Base-by-base conservation (phyloP, 2,329 filamentous ascomycete genomes). In the Ophiostoma ulmi region DNA sequence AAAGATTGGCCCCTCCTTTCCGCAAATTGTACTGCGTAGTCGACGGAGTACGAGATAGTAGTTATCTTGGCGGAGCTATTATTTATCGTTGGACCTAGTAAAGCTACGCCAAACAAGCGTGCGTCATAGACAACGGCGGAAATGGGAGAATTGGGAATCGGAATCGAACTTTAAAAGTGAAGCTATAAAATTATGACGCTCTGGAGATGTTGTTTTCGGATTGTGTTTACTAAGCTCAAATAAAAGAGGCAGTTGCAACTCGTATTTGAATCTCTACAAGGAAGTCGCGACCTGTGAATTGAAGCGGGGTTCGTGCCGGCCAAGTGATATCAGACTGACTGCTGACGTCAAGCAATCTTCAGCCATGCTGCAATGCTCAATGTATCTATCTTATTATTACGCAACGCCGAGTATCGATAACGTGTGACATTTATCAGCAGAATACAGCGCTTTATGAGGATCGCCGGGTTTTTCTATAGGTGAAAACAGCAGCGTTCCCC, bases 1-100 rank as follows among this genome's bases (percentile, higher is more conserved):
- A 48, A 48, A 48, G 44, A 31, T 31, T 22, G n/a, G 70, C 70
- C 70, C 70, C 68, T 71, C 70, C 70, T 71, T 69, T 69, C 26
- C 36, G 58, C 61, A 22, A 17, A 31, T 31, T 31, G 31, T 31
- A 31, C 31, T 31, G 31, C 2, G 31, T 31, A 31, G 31, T 31
- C 31, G 2, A 31, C 31, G 3, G 31, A 31, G 31, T 31, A 48
- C 44, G n/a, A 39, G 44, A 48, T 48, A n/a, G 44, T 48, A 48
- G 31, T 20, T 64, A 64, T 68, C 70, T 71, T 69, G 67, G 70
- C 67, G 70, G 67, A 67, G 65, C 65, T 67, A 41, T 31, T 14
- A 13, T 14, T 11, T 58, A 26, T 22, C n/a, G n/a, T 22, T 48
- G 44, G 44, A 17, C 44, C 44, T 48, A 17, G 44, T 48, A 14